Conservation (phyloP, 345 rosid species). For the Cardamine occulta region DNA sequence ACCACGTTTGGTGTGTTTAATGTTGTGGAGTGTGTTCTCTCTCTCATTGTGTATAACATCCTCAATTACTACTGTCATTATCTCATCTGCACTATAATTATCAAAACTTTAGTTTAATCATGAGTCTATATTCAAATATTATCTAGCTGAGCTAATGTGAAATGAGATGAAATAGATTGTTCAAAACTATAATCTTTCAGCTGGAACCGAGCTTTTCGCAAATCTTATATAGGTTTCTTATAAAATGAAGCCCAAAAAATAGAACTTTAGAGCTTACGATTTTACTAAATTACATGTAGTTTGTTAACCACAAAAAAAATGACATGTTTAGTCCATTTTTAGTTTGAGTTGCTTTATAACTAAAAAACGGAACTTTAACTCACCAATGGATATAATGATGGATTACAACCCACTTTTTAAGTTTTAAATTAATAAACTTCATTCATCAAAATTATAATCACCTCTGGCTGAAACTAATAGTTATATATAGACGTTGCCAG, state of each 20-base stretch:
- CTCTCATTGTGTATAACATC: constrained; percentile 11
- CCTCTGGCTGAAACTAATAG: constrained; percentile 17
- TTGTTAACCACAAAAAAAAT: neutral
- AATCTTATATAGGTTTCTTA: neutral
- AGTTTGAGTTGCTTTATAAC: neutral
- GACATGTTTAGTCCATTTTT: constrained; percentile 6
- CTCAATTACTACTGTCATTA: neutral
- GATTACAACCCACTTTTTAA: constrained; percentile 9
- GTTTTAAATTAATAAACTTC: constrained; percentile 6
- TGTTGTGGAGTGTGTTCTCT: constrained; percentile 16
- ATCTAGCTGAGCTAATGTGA: neutral
- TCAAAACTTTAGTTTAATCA: constrained; percentile 22
- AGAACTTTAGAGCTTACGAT: neutral
- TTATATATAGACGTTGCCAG: constrained; percentile 34
- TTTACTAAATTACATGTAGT: neutral
- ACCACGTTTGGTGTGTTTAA: constrained; percentile 5
- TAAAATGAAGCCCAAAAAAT: neutral
- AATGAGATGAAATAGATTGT: neutral
- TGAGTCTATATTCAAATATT: neutral
- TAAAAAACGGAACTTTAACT: neutral
- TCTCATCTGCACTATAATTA: constrained; percentile 8
- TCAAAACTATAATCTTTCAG: neutral
- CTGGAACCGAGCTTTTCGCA: neutral
- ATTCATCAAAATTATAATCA: constrained; percentile 20
- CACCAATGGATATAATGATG: constrained; percentile 13